Base-by-base conservation (phyloP, 352 stramenopile genomes). In the Pythium inflatum region DNA sequence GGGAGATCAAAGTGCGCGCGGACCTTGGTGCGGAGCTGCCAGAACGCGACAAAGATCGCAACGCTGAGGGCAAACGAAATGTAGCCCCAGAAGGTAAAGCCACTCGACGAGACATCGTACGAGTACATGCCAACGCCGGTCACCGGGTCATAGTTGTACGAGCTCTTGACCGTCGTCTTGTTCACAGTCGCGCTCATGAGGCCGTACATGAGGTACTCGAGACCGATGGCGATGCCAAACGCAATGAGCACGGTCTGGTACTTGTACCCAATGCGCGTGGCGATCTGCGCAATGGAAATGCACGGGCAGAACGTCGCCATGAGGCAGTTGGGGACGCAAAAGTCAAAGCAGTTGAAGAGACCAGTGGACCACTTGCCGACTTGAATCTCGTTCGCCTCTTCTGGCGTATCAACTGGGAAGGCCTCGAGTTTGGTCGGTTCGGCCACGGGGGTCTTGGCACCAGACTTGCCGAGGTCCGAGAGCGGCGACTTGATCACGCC, bases 271-370 rank as follows among this genome's bases (percentile, higher is more conserved):
- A 75, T 12, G 18, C 69, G 69, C 31, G 57, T 49, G 12, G 55
- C 62, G 36, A 71, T 73, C 54, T 76, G 69, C 5, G 69, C 62
- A 24, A 66, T 28, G 25, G 63, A 70, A 25, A 76, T 51, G 31
- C 65, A 77, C 40, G 71, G 71, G 27, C 71, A 77, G 25, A 63
- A 67, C 33, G 46, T 63, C n/a, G 50, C 53, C 71, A 77, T 77
- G 60, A 34, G 43, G 62, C 66, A 77, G 57, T 74, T 77, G 49
- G 71, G 71, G 14, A 73, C 55, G 16, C 25, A 53, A 48, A 70
- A 53, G 28, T 59, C 45, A 46, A 77, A 74, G 46, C 71, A 77
- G 28, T 51, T 61, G 50, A 53, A 77, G 5, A 77, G 38, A 11
- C 51, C 65, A 1, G 70, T 60, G 28, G 68, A 62, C 70, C 70